Evolutionary conservation across 257 asterid species (phyloP).

Genomic region (Datura wrightii): DNA sequence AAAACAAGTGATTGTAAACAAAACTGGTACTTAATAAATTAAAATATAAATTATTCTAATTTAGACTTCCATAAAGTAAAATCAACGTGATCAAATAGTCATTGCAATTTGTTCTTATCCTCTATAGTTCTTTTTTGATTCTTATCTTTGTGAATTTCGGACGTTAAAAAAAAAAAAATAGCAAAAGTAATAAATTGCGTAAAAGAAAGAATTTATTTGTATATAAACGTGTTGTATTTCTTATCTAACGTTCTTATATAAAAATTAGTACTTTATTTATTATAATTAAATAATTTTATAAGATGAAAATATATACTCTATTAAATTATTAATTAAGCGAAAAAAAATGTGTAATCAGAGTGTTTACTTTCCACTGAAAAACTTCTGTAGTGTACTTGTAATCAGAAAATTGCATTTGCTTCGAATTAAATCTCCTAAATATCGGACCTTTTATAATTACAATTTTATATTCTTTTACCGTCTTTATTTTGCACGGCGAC

Average conservation of each 20-base stretch:
- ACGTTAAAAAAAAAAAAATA: background rate
- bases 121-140: background rate
- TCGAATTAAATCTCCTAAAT: background rate
- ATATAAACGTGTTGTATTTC: background rate
- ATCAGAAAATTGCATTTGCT: background rate
- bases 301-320: background rate
- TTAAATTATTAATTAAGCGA: background rate
- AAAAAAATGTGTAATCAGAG: background rate
- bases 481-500: no score
- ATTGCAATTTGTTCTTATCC: background rate
- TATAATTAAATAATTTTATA: background rate
- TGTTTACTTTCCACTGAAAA: slow-evolving; percentile 12
- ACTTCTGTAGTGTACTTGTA: background rate
- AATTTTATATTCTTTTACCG: no score
- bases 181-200: background rate
- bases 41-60: no score
- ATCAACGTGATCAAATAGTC: background rate
- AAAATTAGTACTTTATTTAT: background rate
- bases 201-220: background rate
- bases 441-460: no score
- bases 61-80: background rate
- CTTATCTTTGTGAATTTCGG: background rate
- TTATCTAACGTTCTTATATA: background rate
- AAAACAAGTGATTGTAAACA: no score
- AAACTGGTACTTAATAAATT: no score